Percentiles rank a stretch among this genome's conserved stretches.
These are phyloP conservation scores for Pleurotus giganteus DNA, from an alignment of 768 basidiomycete species.

Conservation along the genomic window DNA sequence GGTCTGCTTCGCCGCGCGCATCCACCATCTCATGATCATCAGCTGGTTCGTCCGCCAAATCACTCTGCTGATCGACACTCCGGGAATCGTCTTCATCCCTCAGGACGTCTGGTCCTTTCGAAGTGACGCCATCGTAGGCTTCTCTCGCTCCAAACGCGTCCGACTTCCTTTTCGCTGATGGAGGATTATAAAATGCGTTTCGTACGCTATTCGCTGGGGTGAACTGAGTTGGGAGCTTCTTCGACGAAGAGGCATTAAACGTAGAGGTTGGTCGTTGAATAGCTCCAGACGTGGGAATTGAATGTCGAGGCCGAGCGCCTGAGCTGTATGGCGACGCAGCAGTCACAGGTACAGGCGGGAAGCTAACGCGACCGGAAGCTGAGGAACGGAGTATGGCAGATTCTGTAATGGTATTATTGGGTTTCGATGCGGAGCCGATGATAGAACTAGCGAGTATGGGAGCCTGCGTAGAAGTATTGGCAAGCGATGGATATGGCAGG, in stretches of 20 bases:
- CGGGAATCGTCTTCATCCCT: slow-evolving; percentile 14
- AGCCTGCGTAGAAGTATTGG: not conserved
- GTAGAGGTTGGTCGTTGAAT: not conserved
- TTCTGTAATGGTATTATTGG: not conserved
- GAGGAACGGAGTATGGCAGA: not conserved
- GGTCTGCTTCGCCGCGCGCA: slow-evolving; percentile 15
- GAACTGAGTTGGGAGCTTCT: slow-evolving; percentile 33
- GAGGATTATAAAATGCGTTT: slow-evolving; percentile 70
- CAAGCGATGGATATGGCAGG: not conserved
- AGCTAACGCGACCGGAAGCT: not conserved
- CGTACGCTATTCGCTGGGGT: slow-evolving; percentile 49
- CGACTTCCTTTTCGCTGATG: slow-evolving; percentile 27
- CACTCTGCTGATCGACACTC: slow-evolving; percentile 21
- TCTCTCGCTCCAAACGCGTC: slow-evolving; percentile 2
- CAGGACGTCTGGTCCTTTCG: not conserved
- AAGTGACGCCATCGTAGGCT: slow-evolving; percentile 18
- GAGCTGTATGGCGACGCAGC: slow-evolving; percentile 8
- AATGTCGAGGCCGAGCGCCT: not conserved
- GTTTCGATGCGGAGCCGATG: not conserved
- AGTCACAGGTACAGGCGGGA: slow-evolving; percentile 5
- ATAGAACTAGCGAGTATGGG: slow-evolving; percentile 14
- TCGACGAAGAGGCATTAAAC: slow-evolving; percentile 26
- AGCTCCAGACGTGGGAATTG: not conserved
- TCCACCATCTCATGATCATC: slow-evolving; percentile 9
- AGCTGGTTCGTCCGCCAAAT: slow-evolving; percentile 15